Evolutionary conservation across 768 basidiomycete genomes (phyloP).

Genomic region (Cubamyces lactineus): DNA sequence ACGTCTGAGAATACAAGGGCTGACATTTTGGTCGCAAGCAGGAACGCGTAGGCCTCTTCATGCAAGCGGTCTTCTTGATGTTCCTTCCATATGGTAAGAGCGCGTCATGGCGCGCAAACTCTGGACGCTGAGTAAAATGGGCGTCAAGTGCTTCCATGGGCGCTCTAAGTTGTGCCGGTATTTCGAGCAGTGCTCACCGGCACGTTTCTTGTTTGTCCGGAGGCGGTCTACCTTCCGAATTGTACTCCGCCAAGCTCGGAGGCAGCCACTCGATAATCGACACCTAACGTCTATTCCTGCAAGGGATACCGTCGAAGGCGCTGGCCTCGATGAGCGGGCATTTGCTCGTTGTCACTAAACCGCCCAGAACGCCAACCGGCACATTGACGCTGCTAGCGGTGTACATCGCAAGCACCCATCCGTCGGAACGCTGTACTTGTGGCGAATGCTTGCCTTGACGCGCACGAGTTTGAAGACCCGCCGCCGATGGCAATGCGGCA

Average conservation of each 20-base stretch:
- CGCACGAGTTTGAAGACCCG: too few relatives aligned
- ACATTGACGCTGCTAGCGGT: neutral
- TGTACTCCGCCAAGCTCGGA: conserved; percentile 11
- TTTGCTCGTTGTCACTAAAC: neutral
- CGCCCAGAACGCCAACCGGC: conserved; percentile 5
- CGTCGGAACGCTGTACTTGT: conserved; percentile 12
- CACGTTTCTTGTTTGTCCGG: conserved; percentile 1
- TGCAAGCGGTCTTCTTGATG: too few relatives aligned
- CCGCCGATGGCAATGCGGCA: too few relatives aligned
- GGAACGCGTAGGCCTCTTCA: too few relatives aligned
- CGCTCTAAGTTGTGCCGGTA: neutral
- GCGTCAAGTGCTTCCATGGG: neutral
- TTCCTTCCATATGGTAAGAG: neutral
- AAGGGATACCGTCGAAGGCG: neutral
- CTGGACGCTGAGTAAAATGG: neutral
- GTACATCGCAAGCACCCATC: neutral
- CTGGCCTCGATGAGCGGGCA: neutral
- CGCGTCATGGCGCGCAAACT: too few relatives aligned
- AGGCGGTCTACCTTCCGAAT: conserved; percentile 8
- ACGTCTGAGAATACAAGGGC: too few relatives aligned
- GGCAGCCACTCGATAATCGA: neutral
- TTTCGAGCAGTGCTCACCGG: conserved; percentile 16
- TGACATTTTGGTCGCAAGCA: too few relatives aligned
- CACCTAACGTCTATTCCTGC: too few relatives aligned
- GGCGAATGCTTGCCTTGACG: neutral